These are phyloP conservation scores for Syzygium syzygioides DNA, from an alignment of 441 rosid genomes.

Conservation along the genomic window DNA sequence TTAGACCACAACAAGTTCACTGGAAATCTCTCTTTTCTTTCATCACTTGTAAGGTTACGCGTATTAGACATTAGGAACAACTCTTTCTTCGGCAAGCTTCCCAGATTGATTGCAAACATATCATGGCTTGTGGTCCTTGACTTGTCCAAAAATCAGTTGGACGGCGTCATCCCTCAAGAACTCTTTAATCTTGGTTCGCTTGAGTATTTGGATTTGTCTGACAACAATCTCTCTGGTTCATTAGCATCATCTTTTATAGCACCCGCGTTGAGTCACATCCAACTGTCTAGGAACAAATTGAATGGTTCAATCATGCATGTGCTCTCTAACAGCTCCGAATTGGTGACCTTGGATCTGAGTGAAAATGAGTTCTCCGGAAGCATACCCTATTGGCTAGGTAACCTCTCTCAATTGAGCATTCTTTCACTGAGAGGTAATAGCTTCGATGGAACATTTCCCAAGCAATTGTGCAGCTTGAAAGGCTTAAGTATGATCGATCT, in stretches of 20 bases:
- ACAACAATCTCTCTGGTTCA: background rate
- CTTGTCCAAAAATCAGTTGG: background rate
- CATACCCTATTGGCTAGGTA: background rate
- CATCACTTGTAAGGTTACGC: accelerated
- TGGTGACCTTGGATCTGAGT: background rate
- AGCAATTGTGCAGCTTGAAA: background rate
- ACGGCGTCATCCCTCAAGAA: background rate
- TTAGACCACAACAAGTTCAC: background rate
- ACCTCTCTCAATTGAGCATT: background rate
- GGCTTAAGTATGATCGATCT: background rate
- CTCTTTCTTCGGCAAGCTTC: accelerated
- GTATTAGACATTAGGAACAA: background rate
- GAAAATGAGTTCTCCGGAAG: background rate
- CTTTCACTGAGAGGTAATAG: background rate
- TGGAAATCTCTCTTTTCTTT: background rate
- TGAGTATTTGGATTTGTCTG: background rate
- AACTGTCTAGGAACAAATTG: background rate
- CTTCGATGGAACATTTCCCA: accelerated
- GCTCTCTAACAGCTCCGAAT: accelerated
- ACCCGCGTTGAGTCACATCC: accelerated
- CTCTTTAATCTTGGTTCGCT: accelerated
- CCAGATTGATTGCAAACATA: background rate
- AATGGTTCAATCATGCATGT: background rate
- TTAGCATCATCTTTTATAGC: no score
- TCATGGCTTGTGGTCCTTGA: accelerated